A percentile compares a stretch with the other conserved stretches of the same genome.
Evolutionary conservation across 106 monocot genomes (phyloP).

Genomic region (Allium sativum): DNA sequence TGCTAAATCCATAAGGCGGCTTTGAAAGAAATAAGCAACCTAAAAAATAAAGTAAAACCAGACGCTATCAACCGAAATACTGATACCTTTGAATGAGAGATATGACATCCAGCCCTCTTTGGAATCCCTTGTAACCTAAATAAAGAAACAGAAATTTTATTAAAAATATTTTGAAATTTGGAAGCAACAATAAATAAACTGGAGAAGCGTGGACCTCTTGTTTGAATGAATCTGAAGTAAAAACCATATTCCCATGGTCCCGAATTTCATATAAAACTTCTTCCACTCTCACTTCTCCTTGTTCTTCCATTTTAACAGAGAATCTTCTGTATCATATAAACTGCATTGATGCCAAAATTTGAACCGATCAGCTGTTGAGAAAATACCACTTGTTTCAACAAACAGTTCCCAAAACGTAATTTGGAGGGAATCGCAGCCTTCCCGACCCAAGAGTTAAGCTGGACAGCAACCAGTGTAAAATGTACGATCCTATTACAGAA

Average conservation of each 20-base stretch:
- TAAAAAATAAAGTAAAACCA: not conserved
- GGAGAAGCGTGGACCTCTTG: slow-evolving; percentile 11
- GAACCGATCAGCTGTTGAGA: no score
- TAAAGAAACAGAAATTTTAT: not conserved
- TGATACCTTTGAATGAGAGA: slow-evolving; percentile 41
- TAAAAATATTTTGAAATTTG: not conserved
- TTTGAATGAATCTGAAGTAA: slow-evolving; percentile 15
- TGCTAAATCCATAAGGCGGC: not conserved
- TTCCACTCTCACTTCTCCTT: not conserved
- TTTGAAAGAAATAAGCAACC: not conserved
- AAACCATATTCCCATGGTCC: slow-evolving; percentile 27
- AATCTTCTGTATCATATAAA: no score
- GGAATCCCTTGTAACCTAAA: slow-evolving; percentile 8
- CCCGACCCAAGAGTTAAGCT: no score
- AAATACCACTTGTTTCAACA: no score
- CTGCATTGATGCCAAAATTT: no score
- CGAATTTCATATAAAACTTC: slow-evolving; percentile 58
- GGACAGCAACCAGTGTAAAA: no score
- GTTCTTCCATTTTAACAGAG: slow-evolving; percentile 10
- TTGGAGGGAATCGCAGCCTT: no score
- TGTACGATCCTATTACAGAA: no score
- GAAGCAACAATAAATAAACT: not conserved
- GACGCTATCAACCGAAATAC: not conserved
- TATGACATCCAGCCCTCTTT: slow-evolving; percentile 30
- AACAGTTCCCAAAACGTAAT: no score